Conservation (phyloP, 2,329 filamentous ascomycete species). For the Beauveria medogensis region DNA sequence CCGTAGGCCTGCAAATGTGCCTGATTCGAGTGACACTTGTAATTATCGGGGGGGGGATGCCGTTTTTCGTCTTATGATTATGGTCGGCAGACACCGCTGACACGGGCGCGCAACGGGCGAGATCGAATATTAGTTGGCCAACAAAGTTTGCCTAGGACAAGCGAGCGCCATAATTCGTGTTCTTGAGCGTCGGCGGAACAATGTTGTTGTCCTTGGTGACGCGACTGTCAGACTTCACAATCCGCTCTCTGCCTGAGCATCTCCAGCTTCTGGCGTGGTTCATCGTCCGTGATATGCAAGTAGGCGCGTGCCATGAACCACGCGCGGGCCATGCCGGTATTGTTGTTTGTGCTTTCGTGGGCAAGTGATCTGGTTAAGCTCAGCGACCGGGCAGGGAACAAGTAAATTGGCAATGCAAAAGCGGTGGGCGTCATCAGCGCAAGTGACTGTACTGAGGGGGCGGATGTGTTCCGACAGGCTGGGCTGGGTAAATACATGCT, state of each 20-base stretch:
- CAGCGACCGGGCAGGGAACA: not conserved
- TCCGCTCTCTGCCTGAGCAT: not conserved
- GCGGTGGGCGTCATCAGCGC: not conserved
- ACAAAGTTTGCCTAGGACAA: not conserved
- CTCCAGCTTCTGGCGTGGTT: not conserved
- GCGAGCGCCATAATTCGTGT: not conserved
- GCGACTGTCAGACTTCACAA: not conserved
- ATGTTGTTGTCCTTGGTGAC: not conserved
- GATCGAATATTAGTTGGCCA: not conserved
- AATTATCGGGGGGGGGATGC: not conserved
- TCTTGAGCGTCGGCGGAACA: not conserved
- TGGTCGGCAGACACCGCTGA: not conserved
- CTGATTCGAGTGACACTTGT: not conserved
- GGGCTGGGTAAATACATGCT: not conserved
- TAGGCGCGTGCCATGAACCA: not conserved
- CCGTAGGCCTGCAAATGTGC: not conserved
- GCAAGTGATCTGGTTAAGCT: not conserved
- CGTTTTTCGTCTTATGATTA: not conserved
- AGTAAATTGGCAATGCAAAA: not conserved
- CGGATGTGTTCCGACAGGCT: slow-evolving; percentile 10
- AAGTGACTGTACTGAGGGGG: not conserved
- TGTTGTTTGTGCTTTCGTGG: not conserved
- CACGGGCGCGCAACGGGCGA: not conserved
- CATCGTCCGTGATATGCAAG: not conserved
- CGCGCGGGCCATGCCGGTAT: not conserved